phyloP scores from a whole-genome alignment of 495 filamentous ascomycete genomes.

The Trichoderma parareesei region DNA sequence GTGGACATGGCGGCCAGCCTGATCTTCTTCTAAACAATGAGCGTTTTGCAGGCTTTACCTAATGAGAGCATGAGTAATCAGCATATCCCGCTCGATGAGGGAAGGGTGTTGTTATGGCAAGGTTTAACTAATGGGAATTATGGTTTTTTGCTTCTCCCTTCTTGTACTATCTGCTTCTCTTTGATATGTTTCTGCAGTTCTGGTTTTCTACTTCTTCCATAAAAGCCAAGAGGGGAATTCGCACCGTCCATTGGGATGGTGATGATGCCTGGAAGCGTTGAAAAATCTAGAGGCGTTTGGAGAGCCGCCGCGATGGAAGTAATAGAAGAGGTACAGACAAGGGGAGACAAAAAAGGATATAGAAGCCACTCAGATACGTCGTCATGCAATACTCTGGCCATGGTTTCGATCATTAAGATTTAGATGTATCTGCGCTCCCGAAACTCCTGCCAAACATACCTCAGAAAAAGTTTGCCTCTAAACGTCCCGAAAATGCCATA shows the following conservation, averaged over 20 bases:
- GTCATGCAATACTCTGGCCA: not conserved
- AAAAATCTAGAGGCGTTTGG: not conserved
- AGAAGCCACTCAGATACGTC: not conserved
- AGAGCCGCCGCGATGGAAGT: not conserved
- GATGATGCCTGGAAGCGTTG: not conserved
- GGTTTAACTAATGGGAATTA: not conserved
- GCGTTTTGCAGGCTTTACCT: not conserved
- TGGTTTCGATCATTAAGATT: not conserved
- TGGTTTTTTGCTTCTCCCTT: not conserved
- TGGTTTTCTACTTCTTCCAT: not conserved
- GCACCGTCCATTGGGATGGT: not conserved
- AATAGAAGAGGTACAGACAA: not conserved
- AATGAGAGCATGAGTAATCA: slow-evolving; percentile 4
- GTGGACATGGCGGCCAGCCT: slow-evolving; percentile 80
- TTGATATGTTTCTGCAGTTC: not conserved
- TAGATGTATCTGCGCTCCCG: too few relatives aligned
- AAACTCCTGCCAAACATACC: too few relatives aligned
- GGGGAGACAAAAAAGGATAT: not conserved
- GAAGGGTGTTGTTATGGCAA: not conserved
- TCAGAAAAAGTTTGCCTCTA: too few relatives aligned
- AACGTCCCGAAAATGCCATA: too few relatives aligned
- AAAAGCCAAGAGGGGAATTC: not conserved
- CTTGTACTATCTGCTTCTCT: not conserved
- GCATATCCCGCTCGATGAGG: not conserved
- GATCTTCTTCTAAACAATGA: slow-evolving; percentile 43